Conservation (phyloP, 1,284 basidiomycete genomes). For the Leucoagaricus sp. region DNA sequence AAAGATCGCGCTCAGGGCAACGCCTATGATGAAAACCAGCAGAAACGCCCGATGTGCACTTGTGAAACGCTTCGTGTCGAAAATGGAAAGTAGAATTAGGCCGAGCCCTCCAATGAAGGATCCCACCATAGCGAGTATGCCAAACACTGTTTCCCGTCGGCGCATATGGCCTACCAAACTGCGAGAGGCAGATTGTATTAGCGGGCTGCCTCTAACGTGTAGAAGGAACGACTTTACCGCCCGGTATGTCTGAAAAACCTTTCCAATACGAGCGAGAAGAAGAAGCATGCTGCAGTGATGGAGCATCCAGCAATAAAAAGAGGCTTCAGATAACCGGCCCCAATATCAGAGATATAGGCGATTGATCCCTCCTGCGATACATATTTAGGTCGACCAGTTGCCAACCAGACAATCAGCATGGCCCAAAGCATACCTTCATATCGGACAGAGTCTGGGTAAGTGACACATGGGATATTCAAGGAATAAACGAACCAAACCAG, state of each 20-base stretch:
- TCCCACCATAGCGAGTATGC: slow-evolving; percentile 56
- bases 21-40: slow-evolving; percentile 63
- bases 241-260: slow-evolving; percentile 64
- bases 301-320: slow-evolving; percentile 65
- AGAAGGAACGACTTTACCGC: slow-evolving; percentile 35
- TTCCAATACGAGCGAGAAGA: slow-evolving; percentile 60
- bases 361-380: slow-evolving; percentile 52
- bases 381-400: slow-evolving; percentile 38
- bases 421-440: slow-evolving; percentile 56
- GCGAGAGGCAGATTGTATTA: slow-evolving; percentile 1
- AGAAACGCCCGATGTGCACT: slow-evolving; percentile 59
- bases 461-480: background rate
- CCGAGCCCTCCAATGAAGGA: slow-evolving; percentile 59
- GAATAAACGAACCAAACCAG: slow-evolving; percentile 56
- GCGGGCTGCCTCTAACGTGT: background rate
- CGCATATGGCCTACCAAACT: slow-evolving; percentile 63
- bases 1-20: slow-evolving; percentile 69
- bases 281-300: slow-evolving; percentile 62
- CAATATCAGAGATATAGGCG: slow-evolving; percentile 75
- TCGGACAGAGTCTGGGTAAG: slow-evolving; percentile 4
- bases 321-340: slow-evolving; percentile 69
- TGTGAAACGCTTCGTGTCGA: slow-evolving; percentile 60
- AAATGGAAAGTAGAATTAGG: slow-evolving; percentile 62
- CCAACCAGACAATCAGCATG: slow-evolving; percentile 68
- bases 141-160: slow-evolving; percentile 53